phyloP scores from a whole-genome alignment of 2,329 filamentous ascomycete species.

The Periglandula ipomoeae region DNA sequence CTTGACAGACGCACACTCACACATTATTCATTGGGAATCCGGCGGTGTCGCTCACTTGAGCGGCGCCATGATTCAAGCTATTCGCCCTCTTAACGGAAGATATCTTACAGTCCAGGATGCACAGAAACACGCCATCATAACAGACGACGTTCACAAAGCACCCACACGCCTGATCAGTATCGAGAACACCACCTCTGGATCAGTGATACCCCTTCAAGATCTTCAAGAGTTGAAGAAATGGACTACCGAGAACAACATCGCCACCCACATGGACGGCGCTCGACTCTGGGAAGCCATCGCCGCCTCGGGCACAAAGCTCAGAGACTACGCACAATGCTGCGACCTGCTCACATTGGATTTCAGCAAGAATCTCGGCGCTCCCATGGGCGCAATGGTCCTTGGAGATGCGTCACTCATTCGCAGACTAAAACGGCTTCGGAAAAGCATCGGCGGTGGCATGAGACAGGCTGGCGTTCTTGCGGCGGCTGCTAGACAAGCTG shows the following conservation, averaged over 20 bases:
- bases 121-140: slow-evolving; percentile 51
- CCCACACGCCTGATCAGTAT: slow-evolving; percentile 73
- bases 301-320: slow-evolving; percentile 54
- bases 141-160: slow-evolving; percentile 64
- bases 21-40: slow-evolving; percentile 61
- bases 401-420: slow-evolving; percentile 29
- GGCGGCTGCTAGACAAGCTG: too few relatives aligned
- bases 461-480: slow-evolving; percentile 57
- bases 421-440: slow-evolving; percentile 39
- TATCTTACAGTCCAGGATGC: slow-evolving; percentile 73
- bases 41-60: slow-evolving; percentile 36
- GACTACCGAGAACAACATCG: slow-evolving; percentile 52
- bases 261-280: slow-evolving; percentile 72
- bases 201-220: slow-evolving; percentile 67
- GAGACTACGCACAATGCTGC: slow-evolving; percentile 57
- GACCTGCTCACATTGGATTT: slow-evolving; percentile 72
- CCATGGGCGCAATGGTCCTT: slow-evolving; percentile 66
- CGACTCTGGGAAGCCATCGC: slow-evolving; percentile 73
- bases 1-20: slow-evolving; percentile 65
- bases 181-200: slow-evolving; percentile 76
- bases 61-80: slow-evolving; percentile 57
- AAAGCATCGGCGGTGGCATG: slow-evolving; percentile 65
- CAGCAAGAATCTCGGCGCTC: slow-evolving; percentile 72
- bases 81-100: slow-evolving; percentile 59
- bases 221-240: slow-evolving; percentile 59